phyloP scores from a whole-genome alignment of 805 yeast genomes.

The Babjeviella inositovora region DNA sequence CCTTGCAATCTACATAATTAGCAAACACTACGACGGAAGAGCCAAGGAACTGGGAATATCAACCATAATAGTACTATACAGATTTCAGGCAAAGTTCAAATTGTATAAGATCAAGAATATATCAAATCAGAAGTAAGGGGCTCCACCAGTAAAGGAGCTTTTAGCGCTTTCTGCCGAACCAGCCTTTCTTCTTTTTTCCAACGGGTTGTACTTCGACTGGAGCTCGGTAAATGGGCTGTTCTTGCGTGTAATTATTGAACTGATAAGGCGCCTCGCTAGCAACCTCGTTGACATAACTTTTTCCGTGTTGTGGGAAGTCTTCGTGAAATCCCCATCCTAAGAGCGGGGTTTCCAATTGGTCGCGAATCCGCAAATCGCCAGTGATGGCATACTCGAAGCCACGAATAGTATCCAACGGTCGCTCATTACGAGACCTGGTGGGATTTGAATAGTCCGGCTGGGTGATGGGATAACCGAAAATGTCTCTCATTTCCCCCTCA shows the following conservation, averaged over 20 bases:
- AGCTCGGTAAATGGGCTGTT: constrained; percentile 19
- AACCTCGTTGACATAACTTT: constrained; percentile 3
- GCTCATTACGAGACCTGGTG: constrained; percentile 81
- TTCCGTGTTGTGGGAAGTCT: constrained; percentile 20
- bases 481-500: constrained; percentile 40
- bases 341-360: constrained; percentile 62
- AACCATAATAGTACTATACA: no score
- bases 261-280: background rate
- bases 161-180: constrained; percentile 23
- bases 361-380: constrained; percentile 68
- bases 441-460: constrained; percentile 89
- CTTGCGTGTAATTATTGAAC: background rate
- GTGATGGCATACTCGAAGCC: constrained; percentile 89
- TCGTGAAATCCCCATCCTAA: constrained; percentile 65
- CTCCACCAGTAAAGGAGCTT: no score
- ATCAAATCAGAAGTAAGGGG: no score
- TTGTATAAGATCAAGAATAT: no score
- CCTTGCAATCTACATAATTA: no score
- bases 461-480: constrained; percentile 69
- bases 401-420: constrained; percentile 93
- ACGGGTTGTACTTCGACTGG: constrained; percentile 11
- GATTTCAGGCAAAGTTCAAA: no score
- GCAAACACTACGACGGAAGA: no score
- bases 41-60: no score
- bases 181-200: constrained; percentile 14